Conservation (phyloP, 2,329 filamentous ascomycete genomes). For the Fusarium sp. region DNA sequence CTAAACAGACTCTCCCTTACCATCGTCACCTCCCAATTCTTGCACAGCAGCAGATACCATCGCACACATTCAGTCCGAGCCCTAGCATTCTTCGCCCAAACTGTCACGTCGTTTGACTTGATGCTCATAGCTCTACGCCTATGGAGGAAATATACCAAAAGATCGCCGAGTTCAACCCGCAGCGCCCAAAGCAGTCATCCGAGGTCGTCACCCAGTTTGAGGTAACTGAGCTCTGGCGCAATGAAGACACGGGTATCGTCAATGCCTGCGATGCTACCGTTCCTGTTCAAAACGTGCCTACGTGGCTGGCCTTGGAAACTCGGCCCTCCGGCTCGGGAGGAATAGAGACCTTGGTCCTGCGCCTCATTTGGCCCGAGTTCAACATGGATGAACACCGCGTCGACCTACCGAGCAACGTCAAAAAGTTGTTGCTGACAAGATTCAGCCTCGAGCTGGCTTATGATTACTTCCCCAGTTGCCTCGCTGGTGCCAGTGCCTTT, state of each 20-base stretch:
- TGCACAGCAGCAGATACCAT: not conserved
- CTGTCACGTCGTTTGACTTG: not conserved
- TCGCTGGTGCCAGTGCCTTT: constrained; percentile 48
- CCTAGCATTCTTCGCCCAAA: not conserved
- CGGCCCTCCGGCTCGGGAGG: not conserved
- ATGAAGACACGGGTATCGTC: constrained; percentile 31
- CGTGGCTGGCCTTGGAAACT: constrained; percentile 40
- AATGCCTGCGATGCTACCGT: constrained; percentile 12
- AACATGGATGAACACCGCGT: constrained; percentile 35
- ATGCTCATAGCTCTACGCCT: not conserved
- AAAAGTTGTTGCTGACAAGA: constrained; percentile 34
- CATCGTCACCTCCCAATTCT: not conserved
- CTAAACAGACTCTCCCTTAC: not conserved
- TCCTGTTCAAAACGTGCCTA: constrained; percentile 7
- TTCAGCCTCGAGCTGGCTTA: constrained; percentile 47
- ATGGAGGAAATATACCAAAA: constrained; percentile 50
- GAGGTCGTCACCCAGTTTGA: constrained; percentile 34
- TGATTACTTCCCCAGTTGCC: constrained; percentile 47
- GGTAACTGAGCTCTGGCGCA: constrained; percentile 45
- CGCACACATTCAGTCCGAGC: not conserved
- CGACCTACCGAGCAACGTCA: constrained; percentile 37
- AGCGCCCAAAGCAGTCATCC: constrained; percentile 23
- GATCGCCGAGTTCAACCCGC: constrained; percentile 40
- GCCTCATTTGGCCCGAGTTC: constrained; percentile 44
- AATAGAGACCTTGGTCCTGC: constrained; percentile 37